Conservation (phyloP, 345 rosid species). For the Citrus glauca region DNA sequence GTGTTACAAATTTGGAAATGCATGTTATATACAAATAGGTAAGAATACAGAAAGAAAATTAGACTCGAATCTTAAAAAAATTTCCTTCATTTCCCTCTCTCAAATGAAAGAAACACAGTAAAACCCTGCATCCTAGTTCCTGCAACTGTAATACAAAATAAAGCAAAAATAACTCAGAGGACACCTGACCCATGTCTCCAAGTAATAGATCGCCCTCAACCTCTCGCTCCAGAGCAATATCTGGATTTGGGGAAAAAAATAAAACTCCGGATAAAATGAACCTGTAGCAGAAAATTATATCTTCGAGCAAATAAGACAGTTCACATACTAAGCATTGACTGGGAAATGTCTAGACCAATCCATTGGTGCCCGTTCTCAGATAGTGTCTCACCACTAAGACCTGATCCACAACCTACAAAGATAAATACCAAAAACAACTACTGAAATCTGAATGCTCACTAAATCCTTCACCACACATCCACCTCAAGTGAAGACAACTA, state of each 20-base stretch:
- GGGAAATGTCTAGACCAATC: constrained; percentile 90
- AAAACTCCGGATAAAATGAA: not conserved
- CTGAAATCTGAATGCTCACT: not conserved
- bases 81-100: not conserved
- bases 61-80: too few species aligned
- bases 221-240: constrained; percentile 80
- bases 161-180: not conserved
- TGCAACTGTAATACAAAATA: not conserved
- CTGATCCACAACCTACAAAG: constrained; percentile 85
- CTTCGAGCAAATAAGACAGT: not conserved
- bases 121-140: not conserved
- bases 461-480: not conserved
- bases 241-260: constrained; percentile 24
- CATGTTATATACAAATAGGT: too few species aligned
- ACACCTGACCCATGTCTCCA: constrained; percentile 97
- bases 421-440: not conserved
- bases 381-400: constrained; percentile 87
- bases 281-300: not conserved
- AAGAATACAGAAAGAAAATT: too few species aligned
- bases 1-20: not conserved
- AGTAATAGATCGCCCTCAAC: constrained; percentile 91
- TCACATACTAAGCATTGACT: constrained; percentile 77
- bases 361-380: constrained; percentile 80
- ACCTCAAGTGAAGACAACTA: not conserved
- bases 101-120: not conserved